Percentiles rank a stretch among this genome's conserved stretches.
phyloP scores from a whole-genome alignment of 2,329 filamentous ascomycete genomes.

The Monilinia laxa region DNA sequence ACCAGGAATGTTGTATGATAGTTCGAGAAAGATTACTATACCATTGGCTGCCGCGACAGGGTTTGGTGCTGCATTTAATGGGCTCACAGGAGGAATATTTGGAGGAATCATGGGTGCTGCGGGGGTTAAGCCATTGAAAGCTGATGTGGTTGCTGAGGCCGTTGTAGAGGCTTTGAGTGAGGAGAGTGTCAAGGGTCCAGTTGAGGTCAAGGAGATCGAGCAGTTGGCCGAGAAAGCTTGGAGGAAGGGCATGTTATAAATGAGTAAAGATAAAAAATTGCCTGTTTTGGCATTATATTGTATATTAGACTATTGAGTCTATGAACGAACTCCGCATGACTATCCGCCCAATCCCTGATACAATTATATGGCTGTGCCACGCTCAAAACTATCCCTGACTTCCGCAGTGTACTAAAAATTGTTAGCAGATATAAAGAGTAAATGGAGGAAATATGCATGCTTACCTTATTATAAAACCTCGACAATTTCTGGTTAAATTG shows the following conservation, averaged over 20 bases:
- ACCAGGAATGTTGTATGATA: conserved; percentile 87
- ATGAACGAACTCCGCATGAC: conserved; percentile 25
- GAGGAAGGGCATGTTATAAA: conserved; percentile 85
- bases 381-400: conserved; percentile 95
- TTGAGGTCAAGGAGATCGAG: conserved; percentile 80
- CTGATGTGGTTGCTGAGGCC: conserved; percentile 82
- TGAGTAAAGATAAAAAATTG: conserved; percentile 24
- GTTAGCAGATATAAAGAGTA: conserved; percentile 31
- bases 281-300: conserved; percentile 30
- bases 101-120: conserved; percentile 76
- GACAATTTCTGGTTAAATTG: conserved; percentile 98
- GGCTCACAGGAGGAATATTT: conserved; percentile 71
- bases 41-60: conserved; percentile 78
- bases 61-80: conserved; percentile 74
- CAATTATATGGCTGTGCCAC: conserved; percentile 84
- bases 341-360: conserved; percentile 15
- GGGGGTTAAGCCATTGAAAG: conserved; percentile 82
- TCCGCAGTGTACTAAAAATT: conserved; percentile 75
- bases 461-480: conserved; percentile 89
- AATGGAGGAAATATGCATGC: conserved; percentile 32
- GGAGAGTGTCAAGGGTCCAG: conserved; percentile 66
- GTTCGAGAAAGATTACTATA: conserved; percentile 75
- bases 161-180: conserved; percentile 84
- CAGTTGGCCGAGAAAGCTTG: conserved; percentile 77
- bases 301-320: conserved; percentile 24